phyloP scores from a whole-genome alignment of 2,329 filamentous ascomycete genomes.

The Aspergillus caelatus region DNA sequence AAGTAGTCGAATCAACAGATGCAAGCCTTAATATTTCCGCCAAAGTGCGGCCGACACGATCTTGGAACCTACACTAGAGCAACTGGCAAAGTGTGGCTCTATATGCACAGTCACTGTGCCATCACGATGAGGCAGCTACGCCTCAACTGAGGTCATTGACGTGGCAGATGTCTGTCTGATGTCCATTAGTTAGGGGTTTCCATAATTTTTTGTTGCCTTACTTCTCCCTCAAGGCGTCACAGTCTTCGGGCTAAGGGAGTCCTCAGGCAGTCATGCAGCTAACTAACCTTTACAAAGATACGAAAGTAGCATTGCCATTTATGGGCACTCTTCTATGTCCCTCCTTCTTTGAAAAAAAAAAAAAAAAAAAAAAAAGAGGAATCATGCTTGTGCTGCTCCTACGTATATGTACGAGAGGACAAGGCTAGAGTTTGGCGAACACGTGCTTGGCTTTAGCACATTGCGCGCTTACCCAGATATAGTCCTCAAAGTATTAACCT shows the following conservation, averaged over 20 bases:
- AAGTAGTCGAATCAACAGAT: neutral
- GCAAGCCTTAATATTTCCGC: constrained; percentile 7
- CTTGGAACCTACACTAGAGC: constrained; percentile 1
- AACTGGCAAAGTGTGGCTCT: constrained; percentile 9
- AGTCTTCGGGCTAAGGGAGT: neutral
- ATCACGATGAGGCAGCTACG: constrained; percentile 17
- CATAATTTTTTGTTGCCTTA: neutral
- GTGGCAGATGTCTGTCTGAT: constrained; percentile 18
- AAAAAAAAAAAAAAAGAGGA: neutral
- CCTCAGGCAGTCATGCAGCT: constrained; percentile 1
- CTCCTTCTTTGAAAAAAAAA: neutral
- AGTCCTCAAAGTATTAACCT: neutral
- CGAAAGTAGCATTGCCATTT: neutral
- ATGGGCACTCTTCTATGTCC: neutral
- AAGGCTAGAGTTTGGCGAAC: neutral
- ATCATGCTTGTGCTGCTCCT: neutral
- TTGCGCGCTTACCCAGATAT: neutral
- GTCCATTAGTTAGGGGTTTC: neutral
- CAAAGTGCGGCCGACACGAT: constrained; percentile 5
- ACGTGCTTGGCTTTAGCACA: neutral
- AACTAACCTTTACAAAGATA: neutral
- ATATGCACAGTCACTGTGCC: constrained; percentile 17
- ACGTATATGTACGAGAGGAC: neutral
- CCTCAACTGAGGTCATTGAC: constrained; percentile 19
- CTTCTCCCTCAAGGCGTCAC: neutral